A percentile compares a stretch with the other conserved stretches of the same genome.
phyloP scores from a whole-genome alignment of 225 moss, liverwort and hornwort species.

The Ulota crispa region DNA sequence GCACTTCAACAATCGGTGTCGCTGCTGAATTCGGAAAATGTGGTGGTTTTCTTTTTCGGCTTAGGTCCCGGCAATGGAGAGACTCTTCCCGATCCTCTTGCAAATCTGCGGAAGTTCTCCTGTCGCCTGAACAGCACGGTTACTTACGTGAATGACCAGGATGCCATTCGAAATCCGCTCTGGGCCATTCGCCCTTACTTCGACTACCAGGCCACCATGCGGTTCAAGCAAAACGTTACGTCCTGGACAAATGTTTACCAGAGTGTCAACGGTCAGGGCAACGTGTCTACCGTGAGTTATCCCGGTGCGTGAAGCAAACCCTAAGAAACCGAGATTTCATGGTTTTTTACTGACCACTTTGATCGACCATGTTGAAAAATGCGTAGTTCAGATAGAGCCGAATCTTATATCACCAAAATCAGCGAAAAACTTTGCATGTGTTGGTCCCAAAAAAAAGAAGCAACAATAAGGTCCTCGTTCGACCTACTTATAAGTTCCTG shows the following conservation, averaged over 20 bases:
- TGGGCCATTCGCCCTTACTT: conserved; percentile 59
- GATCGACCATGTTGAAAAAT: not conserved
- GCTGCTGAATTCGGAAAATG: conserved; percentile 28
- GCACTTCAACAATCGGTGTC: conserved; percentile 22
- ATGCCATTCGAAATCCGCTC: conserved; percentile 48
- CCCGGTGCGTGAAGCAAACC: conserved; percentile 35
- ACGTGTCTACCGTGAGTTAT: conserved; percentile 42
- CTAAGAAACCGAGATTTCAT: not conserved
- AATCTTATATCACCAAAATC: not conserved
- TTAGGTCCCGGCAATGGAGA: conserved; percentile 40
- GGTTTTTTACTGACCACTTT: not conserved
- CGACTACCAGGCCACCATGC: conserved; percentile 51
- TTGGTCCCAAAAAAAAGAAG: not conserved
- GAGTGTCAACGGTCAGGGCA: conserved; percentile 33
- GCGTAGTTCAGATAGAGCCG: no score
- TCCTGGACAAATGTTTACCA: conserved; percentile 44
- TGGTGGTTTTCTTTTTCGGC: conserved; percentile 55
- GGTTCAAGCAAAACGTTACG: conserved; percentile 39
- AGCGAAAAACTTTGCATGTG: not conserved
- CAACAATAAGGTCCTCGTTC: not conserved
- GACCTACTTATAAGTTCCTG: not conserved
- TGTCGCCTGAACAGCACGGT: conserved; percentile 49
- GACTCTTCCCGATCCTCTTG: conserved; percentile 27
- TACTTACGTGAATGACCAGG: conserved; percentile 24
- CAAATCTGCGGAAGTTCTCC: conserved; percentile 35